Percentiles rank a stretch among this genome's conserved stretches.
phyloP scores from a whole-genome alignment of 2,329 filamentous ascomycete species.

The Neofusicoccum laricinum region DNA sequence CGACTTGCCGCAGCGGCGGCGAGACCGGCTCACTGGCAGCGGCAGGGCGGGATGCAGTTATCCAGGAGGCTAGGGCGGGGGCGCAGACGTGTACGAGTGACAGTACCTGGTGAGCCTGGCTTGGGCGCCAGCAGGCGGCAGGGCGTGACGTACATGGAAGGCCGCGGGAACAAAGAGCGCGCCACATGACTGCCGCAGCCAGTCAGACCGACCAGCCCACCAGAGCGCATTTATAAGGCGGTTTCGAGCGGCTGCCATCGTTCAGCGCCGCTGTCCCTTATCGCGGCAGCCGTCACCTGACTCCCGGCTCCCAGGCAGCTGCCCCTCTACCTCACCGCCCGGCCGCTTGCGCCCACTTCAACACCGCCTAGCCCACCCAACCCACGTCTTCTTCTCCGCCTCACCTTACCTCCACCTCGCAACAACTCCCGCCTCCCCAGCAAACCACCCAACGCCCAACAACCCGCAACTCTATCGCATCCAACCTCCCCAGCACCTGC shows the following conservation, averaged over 20 bases:
- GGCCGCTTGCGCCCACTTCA: slow-evolving; percentile 9
- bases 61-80: background rate
- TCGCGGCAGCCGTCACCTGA: background rate
- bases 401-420: slow-evolving; percentile 23
- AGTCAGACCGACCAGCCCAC: background rate
- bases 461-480: slow-evolving; percentile 14
- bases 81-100: background rate
- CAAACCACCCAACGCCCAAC: slow-evolving; percentile 1
- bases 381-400: slow-evolving; percentile 29
- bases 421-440: slow-evolving; percentile 21
- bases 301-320: background rate
- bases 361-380: slow-evolving; percentile 22
- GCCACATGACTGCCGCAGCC: slow-evolving; percentile 5
- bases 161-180: slow-evolving; percentile 9
- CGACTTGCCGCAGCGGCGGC: background rate
- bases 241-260: background rate
- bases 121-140: background rate
- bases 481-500: slow-evolving; percentile 6
- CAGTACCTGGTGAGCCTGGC: background rate
- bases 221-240: slow-evolving; percentile 8
- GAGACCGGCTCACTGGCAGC: background rate
- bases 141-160: slow-evolving; percentile 8
- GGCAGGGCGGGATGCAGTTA: background rate
- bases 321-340: slow-evolving; percentile 14
- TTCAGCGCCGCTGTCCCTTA: background rate